These are phyloP conservation scores for Darksidea phi DNA, from an alignment of 495 filamentous ascomycete species.

Conservation along the genomic window DNA sequence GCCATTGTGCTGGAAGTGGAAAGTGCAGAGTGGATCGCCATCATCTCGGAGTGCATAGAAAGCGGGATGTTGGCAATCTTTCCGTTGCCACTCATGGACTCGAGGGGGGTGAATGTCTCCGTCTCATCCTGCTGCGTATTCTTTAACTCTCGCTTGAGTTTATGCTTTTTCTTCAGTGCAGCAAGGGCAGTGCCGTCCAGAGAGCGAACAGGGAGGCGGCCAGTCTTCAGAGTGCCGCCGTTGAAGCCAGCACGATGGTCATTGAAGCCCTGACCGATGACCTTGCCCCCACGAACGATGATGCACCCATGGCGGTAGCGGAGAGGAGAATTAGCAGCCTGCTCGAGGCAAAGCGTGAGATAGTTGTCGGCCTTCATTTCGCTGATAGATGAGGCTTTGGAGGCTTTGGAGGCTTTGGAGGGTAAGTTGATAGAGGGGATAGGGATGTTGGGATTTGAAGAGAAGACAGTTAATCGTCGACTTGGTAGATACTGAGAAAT, in stretches of 20 bases:
- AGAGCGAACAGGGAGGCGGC: slow-evolving; percentile 38
- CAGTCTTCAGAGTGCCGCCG: slow-evolving; percentile 53
- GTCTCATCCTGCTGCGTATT: slow-evolving; percentile 1
- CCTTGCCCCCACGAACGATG: slow-evolving; percentile 54
- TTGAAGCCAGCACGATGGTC: slow-evolving; percentile 50
- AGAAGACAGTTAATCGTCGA: too few species aligned
- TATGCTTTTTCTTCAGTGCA: slow-evolving; percentile 44
- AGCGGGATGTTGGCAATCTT: slow-evolving; percentile 45
- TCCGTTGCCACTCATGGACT: slow-evolving; percentile 37
- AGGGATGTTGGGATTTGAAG: too few species aligned
- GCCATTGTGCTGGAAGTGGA: slow-evolving; percentile 47
- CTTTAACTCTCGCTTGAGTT: slow-evolving; percentile 41
- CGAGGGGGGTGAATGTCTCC: slow-evolving; percentile 38
- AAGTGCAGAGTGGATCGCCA: slow-evolving; percentile 55
- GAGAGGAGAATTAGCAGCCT: slow-evolving; percentile 52
- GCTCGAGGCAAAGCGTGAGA: slow-evolving; percentile 52
- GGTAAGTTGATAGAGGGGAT: too few species aligned
- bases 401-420: too few species aligned
- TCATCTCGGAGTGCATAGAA: slow-evolving; percentile 57
- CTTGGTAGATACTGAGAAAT: too few species aligned
- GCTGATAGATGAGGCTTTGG: neutral
- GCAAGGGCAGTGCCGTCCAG: slow-evolving; percentile 39
- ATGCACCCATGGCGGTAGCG: slow-evolving; percentile 53
- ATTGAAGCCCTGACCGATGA: slow-evolving; percentile 53
- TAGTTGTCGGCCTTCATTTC: slow-evolving; percentile 47